Conservation (phyloP, 1,284 basidiomycete genomes). For the Sphaerobolus stellatus region DNA sequence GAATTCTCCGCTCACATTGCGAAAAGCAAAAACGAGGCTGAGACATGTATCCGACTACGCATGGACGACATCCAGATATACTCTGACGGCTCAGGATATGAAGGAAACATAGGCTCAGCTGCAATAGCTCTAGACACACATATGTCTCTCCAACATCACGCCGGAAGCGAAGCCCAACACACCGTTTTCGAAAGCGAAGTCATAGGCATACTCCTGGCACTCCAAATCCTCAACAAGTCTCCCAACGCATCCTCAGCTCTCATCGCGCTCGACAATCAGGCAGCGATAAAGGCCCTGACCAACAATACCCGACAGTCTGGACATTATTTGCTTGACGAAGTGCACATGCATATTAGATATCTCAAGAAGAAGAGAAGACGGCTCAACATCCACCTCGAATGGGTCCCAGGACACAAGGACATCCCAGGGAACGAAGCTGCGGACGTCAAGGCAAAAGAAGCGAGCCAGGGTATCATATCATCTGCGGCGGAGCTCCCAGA, state of each 20-base stretch:
- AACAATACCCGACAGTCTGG: not conserved
- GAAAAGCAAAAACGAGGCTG: conserved; percentile 5
- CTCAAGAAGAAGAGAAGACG: not conserved
- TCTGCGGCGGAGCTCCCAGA: not conserved
- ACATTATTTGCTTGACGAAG: not conserved
- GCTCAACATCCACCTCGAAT: conserved; percentile 1
- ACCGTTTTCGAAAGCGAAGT: conserved; percentile 34
- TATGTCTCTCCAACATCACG: conserved; percentile 17
- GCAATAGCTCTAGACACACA: conserved; percentile 17
- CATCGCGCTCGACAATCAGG: conserved; percentile 6
- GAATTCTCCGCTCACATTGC: conserved; percentile 4
- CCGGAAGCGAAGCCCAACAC: conserved; percentile 26
- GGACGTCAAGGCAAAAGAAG: conserved; percentile 14
- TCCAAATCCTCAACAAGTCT: conserved; percentile 14
- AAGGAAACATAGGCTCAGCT: conserved; percentile 27
- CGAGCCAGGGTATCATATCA: not conserved
- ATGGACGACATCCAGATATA: conserved; percentile 24
- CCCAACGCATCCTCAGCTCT: not conserved
- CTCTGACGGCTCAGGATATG: conserved; percentile 30
- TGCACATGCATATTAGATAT: not conserved
- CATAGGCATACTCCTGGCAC: conserved; percentile 23
- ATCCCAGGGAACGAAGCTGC: conserved; percentile 15
- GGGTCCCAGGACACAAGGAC: conserved; percentile 15
- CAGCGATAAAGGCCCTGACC: not conserved
- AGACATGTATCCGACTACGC: conserved; percentile 13